A percentile compares a stretch with the other conserved stretches of the same genome.
Evolutionary conservation across 2,329 filamentous ascomycete species (phyloP).

Genomic region (Nemania sp.): DNA sequence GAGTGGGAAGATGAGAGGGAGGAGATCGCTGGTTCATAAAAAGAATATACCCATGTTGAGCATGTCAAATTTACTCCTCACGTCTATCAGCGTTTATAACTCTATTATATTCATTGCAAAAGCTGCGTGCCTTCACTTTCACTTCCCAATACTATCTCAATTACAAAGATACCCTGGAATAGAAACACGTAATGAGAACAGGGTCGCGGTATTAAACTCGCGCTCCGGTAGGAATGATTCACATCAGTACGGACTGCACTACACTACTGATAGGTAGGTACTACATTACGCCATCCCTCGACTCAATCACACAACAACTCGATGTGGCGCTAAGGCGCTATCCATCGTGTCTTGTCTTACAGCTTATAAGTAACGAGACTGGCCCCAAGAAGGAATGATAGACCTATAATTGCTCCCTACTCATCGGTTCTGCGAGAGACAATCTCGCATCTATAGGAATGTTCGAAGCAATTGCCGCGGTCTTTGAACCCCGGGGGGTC

Average conservation of each 20-base stretch:
- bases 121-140: not conserved
- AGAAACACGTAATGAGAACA: not conserved
- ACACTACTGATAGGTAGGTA: no score
- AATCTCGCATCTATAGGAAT: not conserved
- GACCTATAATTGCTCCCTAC: not conserved
- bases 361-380: not conserved
- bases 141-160: not conserved
- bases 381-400: not conserved
- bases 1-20: conserved; percentile 57
- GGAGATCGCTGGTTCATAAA: conserved; percentile 36
- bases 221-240: not conserved
- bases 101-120: not conserved
- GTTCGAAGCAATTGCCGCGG: not conserved
- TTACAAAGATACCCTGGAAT: not conserved
- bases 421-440: not conserved
- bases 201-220: not conserved
- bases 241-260: not conserved
- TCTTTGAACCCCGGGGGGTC: not conserved
- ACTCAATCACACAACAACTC: not conserved
- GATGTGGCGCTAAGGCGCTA: not conserved
- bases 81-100: not conserved
- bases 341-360: not conserved
- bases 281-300: conserved; percentile 1
- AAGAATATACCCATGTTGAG: conserved; percentile 19
- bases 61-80: not conserved